phyloP scores from a whole-genome alignment of 2,329 filamentous ascomycete genomes.

The Verticillium isaacii region DNA sequence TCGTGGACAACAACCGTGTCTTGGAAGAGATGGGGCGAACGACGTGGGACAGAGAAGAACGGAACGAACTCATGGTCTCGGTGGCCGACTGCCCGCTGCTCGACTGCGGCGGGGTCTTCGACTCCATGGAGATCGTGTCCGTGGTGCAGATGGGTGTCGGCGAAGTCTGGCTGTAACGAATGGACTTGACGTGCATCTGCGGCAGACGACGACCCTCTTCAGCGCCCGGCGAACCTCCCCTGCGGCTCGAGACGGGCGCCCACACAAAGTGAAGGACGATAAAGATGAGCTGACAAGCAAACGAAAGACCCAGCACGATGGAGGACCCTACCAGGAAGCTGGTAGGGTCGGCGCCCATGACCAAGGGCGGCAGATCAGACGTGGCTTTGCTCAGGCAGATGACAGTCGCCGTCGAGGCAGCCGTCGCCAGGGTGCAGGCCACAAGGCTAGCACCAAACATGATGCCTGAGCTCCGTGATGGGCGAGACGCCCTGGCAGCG shows the following conservation, averaged over 20 bases:
- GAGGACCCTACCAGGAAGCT: conserved; percentile 39
- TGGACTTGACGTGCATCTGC: conserved; percentile 41
- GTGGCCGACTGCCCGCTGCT: conserved; percentile 38
- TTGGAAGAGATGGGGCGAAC: conserved; percentile 53
- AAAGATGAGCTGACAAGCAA: conserved; percentile 43
- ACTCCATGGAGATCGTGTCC: conserved; percentile 29
- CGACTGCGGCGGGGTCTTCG: conserved; percentile 37
- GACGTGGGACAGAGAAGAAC: conserved; percentile 41
- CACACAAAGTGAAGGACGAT: conserved; percentile 38
- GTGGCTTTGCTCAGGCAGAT: conserved; percentile 31
- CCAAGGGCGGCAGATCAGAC: conserved; percentile 19
- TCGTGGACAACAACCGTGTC: conserved; percentile 45
- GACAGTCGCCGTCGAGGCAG: conserved; percentile 38
- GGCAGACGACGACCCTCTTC: conserved; percentile 25
- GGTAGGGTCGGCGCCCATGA: conserved; percentile 25
- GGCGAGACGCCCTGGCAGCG: conserved; percentile 11
- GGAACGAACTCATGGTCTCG: conserved; percentile 41
- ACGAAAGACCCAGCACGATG: conserved; percentile 38
- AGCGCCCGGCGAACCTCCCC: conserved; percentile 16
- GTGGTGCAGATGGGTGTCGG: conserved; percentile 22
- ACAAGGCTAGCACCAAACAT: conserved; percentile 34
- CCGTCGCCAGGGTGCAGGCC: conserved; percentile 38
- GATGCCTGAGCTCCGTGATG: conserved; percentile 21
- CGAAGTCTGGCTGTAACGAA: conserved; percentile 45
- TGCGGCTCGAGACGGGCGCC: conserved; percentile 18